Base-by-base conservation (phyloP, 345 rosid species). In the Gossypioides kirkii region DNA sequence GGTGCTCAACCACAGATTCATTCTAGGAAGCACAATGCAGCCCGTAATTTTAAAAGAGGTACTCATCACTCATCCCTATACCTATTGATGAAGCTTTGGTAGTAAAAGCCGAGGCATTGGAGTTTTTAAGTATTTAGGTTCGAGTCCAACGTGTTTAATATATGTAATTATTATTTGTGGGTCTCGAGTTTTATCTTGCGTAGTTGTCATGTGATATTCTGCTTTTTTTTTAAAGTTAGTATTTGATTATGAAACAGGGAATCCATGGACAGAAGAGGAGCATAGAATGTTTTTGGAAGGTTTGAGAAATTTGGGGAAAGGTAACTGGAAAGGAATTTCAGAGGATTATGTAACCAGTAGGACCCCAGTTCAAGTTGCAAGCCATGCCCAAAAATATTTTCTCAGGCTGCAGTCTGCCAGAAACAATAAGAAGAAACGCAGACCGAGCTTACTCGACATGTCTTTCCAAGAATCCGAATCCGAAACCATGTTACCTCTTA, bases 351-450 rank as follows among this genome's bases (percentile, higher is more conserved):
- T 89, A 25, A 71, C 67, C 6, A 85, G 85, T 11, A 80, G 92
- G 69, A 84, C 89, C 17, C 83, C 97, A 0, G 83, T 87, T 0
- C 97, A 89, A 70, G 90, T 88, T 23, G 96, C 93, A 0, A 87
- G 93, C 70, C 96, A 90, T 72, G 96, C 96, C 1, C 94, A 91
- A 66, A 91, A 91, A 76, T 86, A 83, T 73, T 89, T 82, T 52
- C 75, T 79, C 49, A 86, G 94, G 61, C 82, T 73, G 36, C 60
- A 61, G 11, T 52, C 4, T 32, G 7, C 38, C 38, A 32, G 77
- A 6, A 26, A 47, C n/a, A 80, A 80, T 42, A 84, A 73, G 83
- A 86, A 80, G 82, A 84, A 77, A 47, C 80, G 86, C 16, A 87
- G 96, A 77, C 46, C 88, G 46, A 91, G 93, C 69, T 73, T 91